Percentiles rank a stretch among this genome's conserved stretches.
Conservation (phyloP, 441 rosid species). For the Syzygium malaccense region DNA sequence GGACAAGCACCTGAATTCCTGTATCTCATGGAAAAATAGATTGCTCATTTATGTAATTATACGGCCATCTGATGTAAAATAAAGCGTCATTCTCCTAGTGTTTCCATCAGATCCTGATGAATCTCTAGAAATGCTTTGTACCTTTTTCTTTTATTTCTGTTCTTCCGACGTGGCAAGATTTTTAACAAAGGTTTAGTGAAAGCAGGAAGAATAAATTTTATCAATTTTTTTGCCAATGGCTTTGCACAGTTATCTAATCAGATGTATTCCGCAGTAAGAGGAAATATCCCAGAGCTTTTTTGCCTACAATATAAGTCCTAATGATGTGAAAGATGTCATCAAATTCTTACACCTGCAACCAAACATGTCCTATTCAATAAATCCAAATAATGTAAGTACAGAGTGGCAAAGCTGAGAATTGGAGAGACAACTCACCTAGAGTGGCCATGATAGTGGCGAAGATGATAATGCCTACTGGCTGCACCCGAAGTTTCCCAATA, state of each 20-base stretch:
- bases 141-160: not conserved
- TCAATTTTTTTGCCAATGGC: not conserved
- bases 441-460: conserved; percentile 94
- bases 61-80: not conserved
- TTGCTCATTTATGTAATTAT: not conserved
- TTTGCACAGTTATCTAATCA: not conserved
- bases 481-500: conserved; percentile 85
- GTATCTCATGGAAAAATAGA: not conserved
- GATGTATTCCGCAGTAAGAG: not conserved
- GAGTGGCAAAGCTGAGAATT: not conserved
- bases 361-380: not conserved
- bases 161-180: not conserved
- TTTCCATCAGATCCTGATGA: not conserved
- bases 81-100: not conserved
- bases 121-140: not conserved
- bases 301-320: not conserved
- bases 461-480: conserved; percentile 82
- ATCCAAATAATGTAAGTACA: not conserved
- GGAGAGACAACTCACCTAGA: conserved; percentile 42
- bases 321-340: not conserved
- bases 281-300: not conserved
- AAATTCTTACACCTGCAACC: not conserved
- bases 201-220: not conserved
- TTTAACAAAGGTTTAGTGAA: not conserved
- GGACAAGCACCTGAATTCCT: conserved; percentile 74